Evolutionary conservation across 441 rosid genomes (phyloP).

Genomic region (Manihot esculenta): DNA sequence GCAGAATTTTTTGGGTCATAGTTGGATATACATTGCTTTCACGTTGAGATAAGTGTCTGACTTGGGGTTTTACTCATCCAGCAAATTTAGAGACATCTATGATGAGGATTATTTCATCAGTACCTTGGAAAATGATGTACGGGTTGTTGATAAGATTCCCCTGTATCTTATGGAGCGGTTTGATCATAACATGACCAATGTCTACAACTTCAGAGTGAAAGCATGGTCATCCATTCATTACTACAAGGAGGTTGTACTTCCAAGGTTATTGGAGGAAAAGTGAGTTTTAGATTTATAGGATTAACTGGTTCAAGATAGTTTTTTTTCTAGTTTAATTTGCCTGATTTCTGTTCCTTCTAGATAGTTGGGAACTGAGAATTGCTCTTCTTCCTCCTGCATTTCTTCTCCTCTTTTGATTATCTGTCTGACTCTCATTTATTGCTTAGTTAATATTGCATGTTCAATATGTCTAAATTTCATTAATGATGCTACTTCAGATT

Average conservation of each 20-base stretch:
- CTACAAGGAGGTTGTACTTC: constrained; percentile 82
- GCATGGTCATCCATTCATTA: constrained; percentile 95
- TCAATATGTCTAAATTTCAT: neutral
- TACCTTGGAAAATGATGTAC: constrained; percentile 79
- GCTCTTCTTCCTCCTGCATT: neutral
- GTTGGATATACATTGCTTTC: neutral
- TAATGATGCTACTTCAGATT: neutral
- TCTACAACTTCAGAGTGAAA: constrained; percentile 95
- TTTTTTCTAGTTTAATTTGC: neutral
- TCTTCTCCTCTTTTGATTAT: neutral
- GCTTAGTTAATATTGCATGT: neutral
- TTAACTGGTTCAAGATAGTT: constrained; percentile 2
- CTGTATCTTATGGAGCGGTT: constrained; percentile 93
- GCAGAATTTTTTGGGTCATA: neutral
- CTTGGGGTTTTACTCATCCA: constrained; percentile 39
- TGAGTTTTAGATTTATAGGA: constrained; percentile 45
- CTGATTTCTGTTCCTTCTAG: constrained; percentile 8
- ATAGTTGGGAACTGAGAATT: neutral
- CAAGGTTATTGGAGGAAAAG: constrained; percentile 95
- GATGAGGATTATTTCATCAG: constrained; percentile 81
- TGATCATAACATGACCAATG: constrained; percentile 86
- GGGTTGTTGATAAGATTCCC: constrained; percentile 80
- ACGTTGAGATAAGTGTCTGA: constrained; percentile 18
- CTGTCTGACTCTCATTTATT: neutral
- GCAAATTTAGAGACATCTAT: constrained; percentile 88